Evolutionary conservation across 129 eudicot species (phyloP).

Genomic region (Flaveria brownii): DNA sequence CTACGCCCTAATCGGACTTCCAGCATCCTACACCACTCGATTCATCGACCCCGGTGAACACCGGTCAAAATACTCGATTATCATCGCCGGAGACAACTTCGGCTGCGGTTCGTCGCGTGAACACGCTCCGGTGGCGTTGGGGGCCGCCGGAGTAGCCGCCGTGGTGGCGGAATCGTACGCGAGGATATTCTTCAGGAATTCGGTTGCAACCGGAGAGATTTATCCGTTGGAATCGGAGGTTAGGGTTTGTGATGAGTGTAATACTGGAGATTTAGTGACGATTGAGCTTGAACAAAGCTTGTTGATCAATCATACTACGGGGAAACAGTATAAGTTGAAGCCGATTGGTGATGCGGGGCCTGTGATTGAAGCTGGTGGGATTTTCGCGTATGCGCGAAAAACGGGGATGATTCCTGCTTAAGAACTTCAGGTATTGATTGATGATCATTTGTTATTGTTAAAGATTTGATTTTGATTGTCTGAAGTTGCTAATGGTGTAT

Average conservation of each 20-base stretch:
- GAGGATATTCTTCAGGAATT: constrained; percentile 88
- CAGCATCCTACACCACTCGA: constrained; percentile 57
- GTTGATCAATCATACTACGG: constrained; percentile 85
- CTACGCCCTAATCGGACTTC: constrained; percentile 78
- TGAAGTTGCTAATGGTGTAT: background rate
- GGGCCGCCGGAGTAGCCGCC: constrained; percentile 81
- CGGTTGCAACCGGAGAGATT: constrained; percentile 91
- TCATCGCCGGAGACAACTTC: constrained; percentile 85
- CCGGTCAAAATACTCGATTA: constrained; percentile 60
- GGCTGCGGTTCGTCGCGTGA: constrained; percentile 98
- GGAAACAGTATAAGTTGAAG: constrained; percentile 81
- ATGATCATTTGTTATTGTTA: background rate
- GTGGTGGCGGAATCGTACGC: constrained; percentile 97
- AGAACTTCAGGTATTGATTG: constrained; percentile 6
- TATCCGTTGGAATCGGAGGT: constrained; percentile 85
- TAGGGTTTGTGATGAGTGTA: constrained; percentile 91
- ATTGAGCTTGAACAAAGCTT: constrained; percentile 65
- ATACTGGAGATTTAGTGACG: constrained; percentile 80
- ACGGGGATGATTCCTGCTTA: constrained; percentile 90
- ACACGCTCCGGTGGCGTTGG: constrained; percentile 96
- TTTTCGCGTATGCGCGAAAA: constrained; percentile 86
- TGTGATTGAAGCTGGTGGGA: constrained; percentile 97
- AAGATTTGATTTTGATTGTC: background rate
- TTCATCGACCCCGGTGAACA: constrained; percentile 52
- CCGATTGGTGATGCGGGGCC: constrained; percentile 99